phyloP scores from a whole-genome alignment of 2,329 filamentous ascomycete genomes.

The Fusarium denticulatum region DNA sequence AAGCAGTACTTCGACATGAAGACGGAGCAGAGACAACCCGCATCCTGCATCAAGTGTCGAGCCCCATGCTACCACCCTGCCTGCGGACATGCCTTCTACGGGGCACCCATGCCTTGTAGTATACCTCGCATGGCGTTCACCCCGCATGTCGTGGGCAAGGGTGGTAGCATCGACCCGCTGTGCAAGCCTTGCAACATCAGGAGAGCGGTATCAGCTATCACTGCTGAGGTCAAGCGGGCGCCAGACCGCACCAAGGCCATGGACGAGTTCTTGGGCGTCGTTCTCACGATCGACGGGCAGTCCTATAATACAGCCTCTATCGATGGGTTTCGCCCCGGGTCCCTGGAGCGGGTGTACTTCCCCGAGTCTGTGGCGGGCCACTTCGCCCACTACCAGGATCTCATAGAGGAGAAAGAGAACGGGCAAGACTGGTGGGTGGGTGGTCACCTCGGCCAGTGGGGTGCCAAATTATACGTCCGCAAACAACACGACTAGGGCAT shows the following conservation, averaged over 20 bases:
- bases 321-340: background rate
- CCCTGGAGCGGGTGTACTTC: background rate
- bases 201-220: too few relatives aligned
- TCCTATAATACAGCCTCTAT: too few relatives aligned
- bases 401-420: background rate
- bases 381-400: background rate
- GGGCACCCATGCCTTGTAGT: background rate
- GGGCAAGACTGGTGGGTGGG: background rate
- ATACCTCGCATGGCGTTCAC: background rate
- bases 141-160: background rate
- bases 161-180: background rate
- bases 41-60: background rate
- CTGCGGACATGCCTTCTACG: background rate
- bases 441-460: background rate
- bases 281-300: background rate
- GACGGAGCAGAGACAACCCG: background rate
- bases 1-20: background rate
- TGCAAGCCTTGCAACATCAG: background rate
- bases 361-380: background rate
- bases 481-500: background rate
- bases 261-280: background rate
- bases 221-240: too few relatives aligned
- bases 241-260: background rate
- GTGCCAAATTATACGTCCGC: background rate
- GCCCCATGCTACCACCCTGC: background rate